A percentile compares a stretch with the other conserved stretches of the same genome.
phyloP scores from a whole-genome alignment of 2,329 filamentous ascomycete species.

The Xylariaceae sp. region DNA sequence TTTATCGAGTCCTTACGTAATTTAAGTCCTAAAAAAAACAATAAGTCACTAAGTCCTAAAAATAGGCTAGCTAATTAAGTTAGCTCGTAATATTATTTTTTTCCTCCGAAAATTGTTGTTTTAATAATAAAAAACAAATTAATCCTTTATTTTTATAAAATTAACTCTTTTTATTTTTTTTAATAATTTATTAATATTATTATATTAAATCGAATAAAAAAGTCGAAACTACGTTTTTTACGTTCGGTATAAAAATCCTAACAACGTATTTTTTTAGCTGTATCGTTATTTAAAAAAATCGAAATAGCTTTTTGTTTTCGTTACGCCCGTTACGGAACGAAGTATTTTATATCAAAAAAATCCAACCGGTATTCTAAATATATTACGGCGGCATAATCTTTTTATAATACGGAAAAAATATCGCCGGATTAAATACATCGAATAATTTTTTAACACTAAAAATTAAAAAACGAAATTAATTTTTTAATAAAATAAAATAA shows the following conservation, averaged over 20 bases:
- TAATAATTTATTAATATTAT: background rate
- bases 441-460: background rate
- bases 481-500: background rate
- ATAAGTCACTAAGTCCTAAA: background rate
- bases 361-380: background rate
- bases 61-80: too few relatives aligned
- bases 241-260: background rate
- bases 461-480: background rate
- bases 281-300: background rate
- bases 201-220: background rate
- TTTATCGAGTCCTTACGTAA: background rate
- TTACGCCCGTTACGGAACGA: background rate
- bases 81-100: background rate
- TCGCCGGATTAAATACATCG: background rate
- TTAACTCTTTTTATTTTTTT: background rate
- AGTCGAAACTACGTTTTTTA: background rate
- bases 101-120: background rate
- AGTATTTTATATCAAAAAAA: background rate
- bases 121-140: background rate
- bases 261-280: background rate
- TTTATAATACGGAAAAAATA: background rate
- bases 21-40: background rate
- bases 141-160: background rate
- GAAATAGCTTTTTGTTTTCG: background rate
- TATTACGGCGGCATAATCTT: background rate